Percentiles rank a stretch among this genome's conserved stretches.
Conservation (phyloP, 139 green algal genomes). For the Picochlorum sp. region DNA sequence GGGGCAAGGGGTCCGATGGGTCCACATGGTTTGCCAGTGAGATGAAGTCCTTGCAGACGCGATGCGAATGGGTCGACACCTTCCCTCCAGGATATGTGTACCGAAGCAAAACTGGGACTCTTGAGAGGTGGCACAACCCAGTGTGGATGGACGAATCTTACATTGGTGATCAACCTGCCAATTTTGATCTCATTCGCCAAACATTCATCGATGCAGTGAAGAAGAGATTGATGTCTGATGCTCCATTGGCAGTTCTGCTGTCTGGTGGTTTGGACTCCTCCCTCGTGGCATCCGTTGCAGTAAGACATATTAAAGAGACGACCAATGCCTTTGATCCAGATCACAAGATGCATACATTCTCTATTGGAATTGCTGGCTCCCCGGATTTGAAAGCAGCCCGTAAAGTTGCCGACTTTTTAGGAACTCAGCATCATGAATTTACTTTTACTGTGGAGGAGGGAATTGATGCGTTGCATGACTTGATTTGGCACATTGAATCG, state of each 20-base stretch:
- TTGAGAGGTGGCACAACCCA: constrained; percentile 82
- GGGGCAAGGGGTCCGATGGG: constrained; percentile 69
- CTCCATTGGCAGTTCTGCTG: constrained; percentile 89
- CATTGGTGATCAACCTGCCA: constrained; percentile 28
- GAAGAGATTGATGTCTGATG: constrained; percentile 95
- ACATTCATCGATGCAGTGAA: constrained; percentile 72
- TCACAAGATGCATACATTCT: constrained; percentile 80
- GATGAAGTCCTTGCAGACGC: constrained; percentile 90
- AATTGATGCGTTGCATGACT: constrained; percentile 86
- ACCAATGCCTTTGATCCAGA: constrained; percentile 42
- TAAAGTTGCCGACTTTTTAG: constrained; percentile 84
- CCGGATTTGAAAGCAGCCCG: constrained; percentile 86
- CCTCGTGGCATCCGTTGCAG: constrained; percentile 76
- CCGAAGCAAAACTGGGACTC: constrained; percentile 56
- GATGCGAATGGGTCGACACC: constrained; percentile 45
- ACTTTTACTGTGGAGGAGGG: constrained; percentile 93
- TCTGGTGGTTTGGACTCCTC: constrained; percentile 90
- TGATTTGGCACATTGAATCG: constrained; percentile 94
- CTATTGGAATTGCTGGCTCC: constrained; percentile 77
- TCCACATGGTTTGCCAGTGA: constrained; percentile 86
- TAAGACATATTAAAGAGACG: constrained; percentile 51
- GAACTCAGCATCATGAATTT: constrained; percentile 94
- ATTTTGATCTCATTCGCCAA: constrained; percentile 39
- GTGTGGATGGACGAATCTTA: constrained; percentile 46
- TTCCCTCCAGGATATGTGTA: constrained; percentile 84